Base-by-base conservation (phyloP, 176 grass and related monocot genomes). In the Poa pratensis region DNA sequence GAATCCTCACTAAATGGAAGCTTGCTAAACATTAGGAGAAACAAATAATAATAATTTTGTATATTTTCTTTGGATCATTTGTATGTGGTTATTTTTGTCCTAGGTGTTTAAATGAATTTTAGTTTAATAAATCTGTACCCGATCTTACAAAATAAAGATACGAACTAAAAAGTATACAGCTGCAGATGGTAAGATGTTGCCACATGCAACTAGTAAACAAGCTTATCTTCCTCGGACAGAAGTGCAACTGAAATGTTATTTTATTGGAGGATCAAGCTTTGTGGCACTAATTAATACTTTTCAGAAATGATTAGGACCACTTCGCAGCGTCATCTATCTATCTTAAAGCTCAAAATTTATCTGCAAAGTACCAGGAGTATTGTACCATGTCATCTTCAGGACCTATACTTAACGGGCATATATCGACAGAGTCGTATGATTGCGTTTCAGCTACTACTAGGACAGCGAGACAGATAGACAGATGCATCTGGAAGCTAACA, bases 181-280 rank as follows among this genome's bases (percentile, higher is more conserved):
- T 86, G 58, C 34, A 59, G 18, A 60, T 43, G 37, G 26, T 49
- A 22, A 15, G 18, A 42, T 68, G 60, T 57, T 48, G 71, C n/a
- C n/a, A n/a, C n/a, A n/a, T n/a, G n/a, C 49, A 28, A 76, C 23
- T 23, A 81, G 86, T 72, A 82, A 87, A 82, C 61, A 83, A 60
- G 9, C 37, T 54, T 68, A 82, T 69, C 30, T 69, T 77, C 61
- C 79, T 60, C 26, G 60, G 24, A 87, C 69, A 81, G 5, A 11
- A 24, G 23, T 87, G 57, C 3, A 76, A 22, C 16, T 40, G 42
- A 64, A 54, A 34, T 74, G 10, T 28, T 22, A 45, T 68, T 58
- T 12, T 11, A 50, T 23, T 75, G 15, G 37, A 55, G 23, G 45
- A 65, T 59, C 18, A 52, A 57, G 75, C 75, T 32, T 8, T 28